Base-by-base conservation (phyloP, 2,329 filamentous ascomycete species). In the Hirsutella thompsonii region DNA sequence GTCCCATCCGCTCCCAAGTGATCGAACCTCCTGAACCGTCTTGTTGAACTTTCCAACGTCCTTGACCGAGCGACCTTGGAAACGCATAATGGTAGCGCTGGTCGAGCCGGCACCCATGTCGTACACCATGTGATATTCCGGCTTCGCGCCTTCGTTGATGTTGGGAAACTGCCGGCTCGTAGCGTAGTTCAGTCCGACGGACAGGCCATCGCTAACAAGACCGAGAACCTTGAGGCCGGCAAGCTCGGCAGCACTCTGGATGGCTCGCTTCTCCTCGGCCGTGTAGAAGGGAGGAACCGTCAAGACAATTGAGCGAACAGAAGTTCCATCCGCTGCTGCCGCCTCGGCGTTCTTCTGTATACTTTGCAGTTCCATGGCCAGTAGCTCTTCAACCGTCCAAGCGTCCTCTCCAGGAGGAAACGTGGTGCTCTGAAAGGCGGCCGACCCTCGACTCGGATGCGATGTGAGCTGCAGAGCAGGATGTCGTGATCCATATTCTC, bases 81-180 rank as follows among this genome's bases (percentile, higher is more conserved):
- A 94, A 53, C 81, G 83, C 57, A 98, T 65, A 40, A 98, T 69
- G 6, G 88, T 92, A 4, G 90, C 90, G 52, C 87, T 94, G 26
- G 90, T 84, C 36, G 87, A 95, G 4, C 92, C 92, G 50, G 92
- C 89, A 50, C 92, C 92, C 89, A 98, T 96, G 58, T 98, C 92
- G 56, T 92, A 98, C 23, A 98, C 78, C 59, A 98, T 66, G 64
- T 98, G 87, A 52, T 89, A 77, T 62, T 98, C 92, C 1, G 92
- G 82, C 66, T 88, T 88, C 48, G 76, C 82, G 41, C 86, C 87
- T 41, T 92, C 81, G 42, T 77, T 83, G 45, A 92, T 70, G 52
- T 77, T 87, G 30, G 89, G 87, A 62, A 96, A 98, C 14, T 83
- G 87, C 53, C 92, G 79, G 54, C 77, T 83, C 21, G 88, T 95